Base-by-base conservation (phyloP, 345 rosid species). In the Rhizophora mangle region DNA sequence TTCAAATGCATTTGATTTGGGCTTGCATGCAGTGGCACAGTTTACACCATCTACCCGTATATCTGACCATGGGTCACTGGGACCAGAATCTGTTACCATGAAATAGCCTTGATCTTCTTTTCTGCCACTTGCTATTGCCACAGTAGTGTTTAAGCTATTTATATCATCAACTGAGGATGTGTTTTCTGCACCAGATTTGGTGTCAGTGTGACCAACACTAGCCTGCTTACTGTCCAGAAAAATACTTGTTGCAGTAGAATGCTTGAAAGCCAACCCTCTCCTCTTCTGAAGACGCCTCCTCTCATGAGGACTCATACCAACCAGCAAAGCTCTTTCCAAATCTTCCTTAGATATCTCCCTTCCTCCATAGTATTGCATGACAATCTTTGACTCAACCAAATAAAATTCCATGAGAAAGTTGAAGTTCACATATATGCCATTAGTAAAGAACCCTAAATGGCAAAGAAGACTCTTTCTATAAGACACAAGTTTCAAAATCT, bases 221-320 rank as follows among this genome's bases (percentile, higher is more conserved):
- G 53, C 75, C 63, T 69, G 81, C 72, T 84, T 74, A 62, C 73
- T 78, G 60, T 74, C 81, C 46, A 68, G 49, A 75, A 66, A 60
- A 59, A 43, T 16, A 36, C 46, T 61, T 47, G 37, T 63, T 39
- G 51, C 65, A 51, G 63, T 52, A 72, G 79, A 74, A 53, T 67
- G 71, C 69, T 85, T 82, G 8, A 78, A 74, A 64, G 89, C 73
- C 39, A 72, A 60, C 16, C 88, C 88, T 81, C 82, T 85, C 83
- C 85, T 95, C 82, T 88, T 86, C 76, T 81, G 82, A 34, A 81
- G 74, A 70, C 85, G 80, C 81, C 89, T 87, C 80, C 85, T 85
- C 80, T 90, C 98, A 55, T 91, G 89, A 75, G 98, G 88, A 75
- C 94, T 90, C 92, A 92, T 84, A 67, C 98, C 98, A 53, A 87